A percentile compares a stretch with the other conserved stretches of the same genome.
These are phyloP conservation scores for Penicillium atrosanguineum DNA, from an alignment of 495 filamentous ascomycete species.

Conservation along the genomic window DNA sequence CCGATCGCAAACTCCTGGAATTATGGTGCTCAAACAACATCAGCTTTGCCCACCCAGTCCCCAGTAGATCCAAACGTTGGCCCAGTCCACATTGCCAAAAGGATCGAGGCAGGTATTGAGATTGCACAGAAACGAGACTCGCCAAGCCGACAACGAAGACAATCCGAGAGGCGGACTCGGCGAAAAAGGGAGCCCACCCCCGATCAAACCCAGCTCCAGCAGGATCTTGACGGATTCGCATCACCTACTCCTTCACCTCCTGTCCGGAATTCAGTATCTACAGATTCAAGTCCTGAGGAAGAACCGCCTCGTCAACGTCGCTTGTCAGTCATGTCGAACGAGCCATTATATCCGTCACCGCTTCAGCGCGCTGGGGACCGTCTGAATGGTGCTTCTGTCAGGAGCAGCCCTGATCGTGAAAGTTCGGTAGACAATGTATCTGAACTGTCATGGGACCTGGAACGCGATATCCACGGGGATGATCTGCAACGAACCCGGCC, in stretches of 20 bases:
- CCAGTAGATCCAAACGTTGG: slow-evolving; percentile 17
- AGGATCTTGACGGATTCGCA: slow-evolving; percentile 28
- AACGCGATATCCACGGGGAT: slow-evolving; percentile 44
- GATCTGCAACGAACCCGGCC: slow-evolving; percentile 37
- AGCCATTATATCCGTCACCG: slow-evolving; percentile 35
- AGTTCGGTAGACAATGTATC: slow-evolving; percentile 38
- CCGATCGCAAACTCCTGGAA: slow-evolving; percentile 30
- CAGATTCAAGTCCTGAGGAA: slow-evolving; percentile 30
- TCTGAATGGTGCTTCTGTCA: slow-evolving; percentile 5
- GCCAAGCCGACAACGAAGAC: background rate
- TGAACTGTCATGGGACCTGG: slow-evolving; percentile 37
- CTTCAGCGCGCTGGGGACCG: slow-evolving; percentile 22
- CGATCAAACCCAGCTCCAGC: slow-evolving; percentile 39
- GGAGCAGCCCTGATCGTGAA: slow-evolving; percentile 24
- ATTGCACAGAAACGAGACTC: slow-evolving; percentile 23
- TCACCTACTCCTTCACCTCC: slow-evolving; percentile 37
- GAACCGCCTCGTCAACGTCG: slow-evolving; percentile 22
- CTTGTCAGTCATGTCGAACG: slow-evolving; percentile 19
- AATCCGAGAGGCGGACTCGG: slow-evolving; percentile 8
- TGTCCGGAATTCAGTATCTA: slow-evolving; percentile 35
- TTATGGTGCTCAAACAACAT: slow-evolving; percentile 31
- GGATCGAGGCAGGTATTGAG: slow-evolving; percentile 25
- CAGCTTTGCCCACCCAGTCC: slow-evolving; percentile 26
- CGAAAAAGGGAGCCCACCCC: slow-evolving; percentile 41
- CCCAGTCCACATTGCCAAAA: slow-evolving; percentile 23